A percentile compares a stretch with the other conserved stretches of the same genome.
phyloP scores from a whole-genome alignment of 345 rosid genomes.

The Kandelia obovata region DNA sequence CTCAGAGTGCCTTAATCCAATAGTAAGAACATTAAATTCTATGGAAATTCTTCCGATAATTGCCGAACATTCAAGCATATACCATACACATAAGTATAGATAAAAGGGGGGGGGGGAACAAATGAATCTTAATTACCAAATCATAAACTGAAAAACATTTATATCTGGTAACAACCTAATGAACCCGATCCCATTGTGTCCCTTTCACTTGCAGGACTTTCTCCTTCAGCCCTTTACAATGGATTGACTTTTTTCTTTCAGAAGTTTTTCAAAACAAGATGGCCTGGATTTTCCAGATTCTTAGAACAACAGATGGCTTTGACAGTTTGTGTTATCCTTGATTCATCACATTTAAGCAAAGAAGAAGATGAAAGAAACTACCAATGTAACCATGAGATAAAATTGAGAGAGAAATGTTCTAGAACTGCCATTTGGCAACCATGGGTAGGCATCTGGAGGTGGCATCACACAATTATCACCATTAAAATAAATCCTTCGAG shows the following conservation, averaged over 20 bases:
- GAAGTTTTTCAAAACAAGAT: constrained; percentile 6
- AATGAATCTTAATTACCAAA: constrained; percentile 16
- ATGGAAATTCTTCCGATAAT: constrained; percentile 27
- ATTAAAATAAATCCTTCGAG: constrained; percentile 28
- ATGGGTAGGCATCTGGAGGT: constrained; percentile 32
- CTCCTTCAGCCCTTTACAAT: constrained; percentile 3
- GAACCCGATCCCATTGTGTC: constrained; percentile 19
- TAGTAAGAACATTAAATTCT: constrained; percentile 9
- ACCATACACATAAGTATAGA: constrained; percentile 11
- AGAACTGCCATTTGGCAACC: constrained; percentile 26
- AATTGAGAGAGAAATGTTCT: constrained; percentile 6
- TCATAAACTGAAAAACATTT: constrained; percentile 9
- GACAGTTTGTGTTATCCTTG: constrained; percentile 7
- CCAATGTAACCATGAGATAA: constrained; percentile 9
- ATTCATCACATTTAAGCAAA: constrained; percentile 35
- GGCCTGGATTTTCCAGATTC: neutral
- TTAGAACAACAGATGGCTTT: constrained; percentile 16
- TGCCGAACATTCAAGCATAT: constrained; percentile 6
- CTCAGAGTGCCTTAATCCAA: constrained; percentile 27
- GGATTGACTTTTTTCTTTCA: constrained; percentile 11
- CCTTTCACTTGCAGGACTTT: constrained; percentile 14
- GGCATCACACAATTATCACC: constrained; percentile 35
- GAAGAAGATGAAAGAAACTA: constrained; percentile 28
- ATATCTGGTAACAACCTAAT: constrained; percentile 9
- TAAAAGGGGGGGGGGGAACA: neutral